Base-by-base conservation (phyloP, 106 monocot species). In the Apostasia shenzhenica region DNA sequence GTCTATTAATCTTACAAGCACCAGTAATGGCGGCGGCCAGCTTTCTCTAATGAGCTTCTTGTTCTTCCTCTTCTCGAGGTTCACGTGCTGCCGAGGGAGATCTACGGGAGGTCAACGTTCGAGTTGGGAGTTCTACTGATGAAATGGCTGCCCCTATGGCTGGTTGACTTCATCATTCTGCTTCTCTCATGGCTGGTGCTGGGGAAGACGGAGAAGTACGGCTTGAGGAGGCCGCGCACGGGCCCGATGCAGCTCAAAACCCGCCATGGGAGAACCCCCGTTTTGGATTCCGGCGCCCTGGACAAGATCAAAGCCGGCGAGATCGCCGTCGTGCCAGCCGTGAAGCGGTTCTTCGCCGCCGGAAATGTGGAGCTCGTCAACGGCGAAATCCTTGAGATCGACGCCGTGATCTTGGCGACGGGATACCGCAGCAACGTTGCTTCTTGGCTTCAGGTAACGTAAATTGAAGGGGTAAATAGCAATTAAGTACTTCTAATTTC, bases 161-260 rank as follows among this genome's bases (percentile, higher is more conserved):
- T 61, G 40, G 73, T 68, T n/a, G 79, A 79, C 41, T 63, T 45
- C 62, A 62, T 73, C 43, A 26, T 79, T 39, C 73, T 79, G 6
- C 43, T 67, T 5, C 26, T 79, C 37, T 67, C 79, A 8, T 54
- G 68, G 68, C 59, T 79, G 55, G 61, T 73, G n/a, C 72, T 79
- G 60, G 79, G 79, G 37, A 69, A 63, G 47, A 63, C 56, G 12
- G 68, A 73, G 67, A 73, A 73, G 41, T 79, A 73, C 54, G 81
- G 81, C 2, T 53, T 81, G 48, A 65, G 47, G 40, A 59, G 76
- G 56, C 81, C 81, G 13, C 43, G 45, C 6, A 6, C 41, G 6
- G 81, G 81, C 2, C 81, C 81, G 3, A 6, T 81, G 48, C 72
- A 81, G 63, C 72, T 81, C 67, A 81, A 81, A 55, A 60, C 55